phyloP scores from a whole-genome alignment of 2,329 filamentous ascomycete species.

The Ambrosiella beaveri region DNA sequence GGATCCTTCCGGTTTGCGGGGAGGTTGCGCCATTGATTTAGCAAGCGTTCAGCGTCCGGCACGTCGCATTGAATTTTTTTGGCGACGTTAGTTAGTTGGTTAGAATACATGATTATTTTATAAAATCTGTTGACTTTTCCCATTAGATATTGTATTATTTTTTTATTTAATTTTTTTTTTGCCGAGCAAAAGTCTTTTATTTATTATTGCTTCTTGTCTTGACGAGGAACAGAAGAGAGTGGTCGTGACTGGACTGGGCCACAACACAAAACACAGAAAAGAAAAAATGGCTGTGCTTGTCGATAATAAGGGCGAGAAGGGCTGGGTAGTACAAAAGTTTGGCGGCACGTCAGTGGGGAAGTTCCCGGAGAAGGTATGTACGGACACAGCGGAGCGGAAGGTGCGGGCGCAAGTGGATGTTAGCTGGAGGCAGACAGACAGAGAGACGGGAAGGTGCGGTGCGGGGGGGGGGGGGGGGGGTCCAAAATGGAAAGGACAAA shows the following conservation, averaged over 20 bases:
- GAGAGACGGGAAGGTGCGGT: too few relatives aligned
- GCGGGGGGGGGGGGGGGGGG: background rate
- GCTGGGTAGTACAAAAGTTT: conserved; percentile 88
- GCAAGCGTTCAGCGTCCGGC: background rate
- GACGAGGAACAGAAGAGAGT: background rate
- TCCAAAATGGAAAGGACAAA: background rate
- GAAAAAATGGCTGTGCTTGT: conserved; percentile 7
- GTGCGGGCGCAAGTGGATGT: too few relatives aligned
- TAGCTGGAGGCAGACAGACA: too few relatives aligned
- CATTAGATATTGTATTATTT: background rate
- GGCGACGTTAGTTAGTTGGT: background rate
- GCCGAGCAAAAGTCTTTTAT: background rate
- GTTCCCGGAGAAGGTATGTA: conserved; percentile 52
- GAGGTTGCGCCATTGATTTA: background rate
- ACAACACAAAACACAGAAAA: background rate
- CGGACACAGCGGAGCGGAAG: too few relatives aligned
- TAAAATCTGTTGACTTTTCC: conserved; percentile 1
- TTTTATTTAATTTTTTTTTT: background rate
- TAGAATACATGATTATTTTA: background rate
- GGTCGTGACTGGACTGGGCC: background rate
- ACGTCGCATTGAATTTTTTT: background rate
- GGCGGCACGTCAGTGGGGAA: conserved; percentile 92
- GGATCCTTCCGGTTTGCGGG: background rate
- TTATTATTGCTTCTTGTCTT: background rate
- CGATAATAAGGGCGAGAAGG: conserved; percentile 24